Evolutionary conservation across 1,284 basidiomycete species (phyloP).

Genomic region (Amylostereum chailletii): DNA sequence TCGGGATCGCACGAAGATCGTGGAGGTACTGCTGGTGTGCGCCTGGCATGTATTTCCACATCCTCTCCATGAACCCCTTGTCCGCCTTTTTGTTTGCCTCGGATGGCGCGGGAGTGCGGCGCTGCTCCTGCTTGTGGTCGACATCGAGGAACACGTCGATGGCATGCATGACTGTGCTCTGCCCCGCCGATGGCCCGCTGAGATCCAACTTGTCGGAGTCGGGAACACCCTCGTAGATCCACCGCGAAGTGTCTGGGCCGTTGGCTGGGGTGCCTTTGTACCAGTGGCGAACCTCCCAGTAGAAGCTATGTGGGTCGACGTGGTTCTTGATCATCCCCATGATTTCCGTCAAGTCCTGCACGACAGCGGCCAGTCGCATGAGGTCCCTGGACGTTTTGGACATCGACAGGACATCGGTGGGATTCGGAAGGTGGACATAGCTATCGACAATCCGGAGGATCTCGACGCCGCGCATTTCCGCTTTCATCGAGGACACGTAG

Average conservation of each 20-base stretch:
- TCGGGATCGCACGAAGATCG: conserved; percentile 38
- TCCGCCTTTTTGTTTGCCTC: conserved; percentile 54
- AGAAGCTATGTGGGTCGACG: conserved; percentile 86
- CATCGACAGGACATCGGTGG: conserved; percentile 61
- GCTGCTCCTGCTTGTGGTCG: conserved; percentile 73
- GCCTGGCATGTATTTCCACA: conserved; percentile 79
- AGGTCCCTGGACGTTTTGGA: conserved; percentile 72
- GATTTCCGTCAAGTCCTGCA: conserved; percentile 67
- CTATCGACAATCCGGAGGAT: conserved; percentile 87
- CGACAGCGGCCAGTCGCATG: conserved; percentile 55
- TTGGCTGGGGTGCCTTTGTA: conserved; percentile 76
- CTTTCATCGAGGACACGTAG: conserved; percentile 78
- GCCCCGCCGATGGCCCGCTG: conserved; percentile 89
- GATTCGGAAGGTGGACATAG: conserved; percentile 63
- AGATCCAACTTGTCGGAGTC: conserved; percentile 51
- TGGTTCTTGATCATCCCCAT: conserved; percentile 63
- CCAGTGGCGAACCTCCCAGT: conserved; percentile 91
- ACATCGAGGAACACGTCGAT: conserved; percentile 76
- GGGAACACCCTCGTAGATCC: conserved; percentile 81
- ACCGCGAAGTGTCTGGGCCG: conserved; percentile 46
- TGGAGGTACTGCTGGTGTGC: conserved; percentile 61
- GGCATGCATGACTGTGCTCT: conserved; percentile 84
- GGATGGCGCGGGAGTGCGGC: conserved; percentile 64
- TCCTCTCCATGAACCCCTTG: conserved; percentile 72
- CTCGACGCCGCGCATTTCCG: conserved; percentile 83